These are phyloP conservation scores for Saturnispora halmiae DNA, from an alignment of 805 yeast species.

Conservation along the genomic window DNA sequence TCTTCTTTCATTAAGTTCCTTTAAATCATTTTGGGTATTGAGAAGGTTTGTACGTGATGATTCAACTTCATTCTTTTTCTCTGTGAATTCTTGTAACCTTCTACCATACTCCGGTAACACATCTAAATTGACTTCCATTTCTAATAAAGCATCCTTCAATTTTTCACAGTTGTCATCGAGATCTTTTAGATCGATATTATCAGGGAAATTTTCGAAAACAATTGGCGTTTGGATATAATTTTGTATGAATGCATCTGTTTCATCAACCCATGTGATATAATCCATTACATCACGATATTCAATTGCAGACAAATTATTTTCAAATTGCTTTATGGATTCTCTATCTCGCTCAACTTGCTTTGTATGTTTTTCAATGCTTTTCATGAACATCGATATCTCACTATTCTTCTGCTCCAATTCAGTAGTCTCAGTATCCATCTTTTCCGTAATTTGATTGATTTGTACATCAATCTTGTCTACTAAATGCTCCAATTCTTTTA, in stretches of 20 bases:
- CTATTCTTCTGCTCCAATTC: constrained; percentile 36
- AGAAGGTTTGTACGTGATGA: constrained; percentile 39
- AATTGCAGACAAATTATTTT: constrained; percentile 21
- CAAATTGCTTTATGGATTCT: constrained; percentile 29
- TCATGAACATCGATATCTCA: constrained; percentile 30
- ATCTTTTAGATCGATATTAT: constrained; percentile 36
- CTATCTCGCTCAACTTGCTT: constrained; percentile 22
- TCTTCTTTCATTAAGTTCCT: constrained; percentile 59
- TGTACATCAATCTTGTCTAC: constrained; percentile 3
- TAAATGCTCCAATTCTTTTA: constrained; percentile 36
- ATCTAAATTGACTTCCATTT: constrained; percentile 59
- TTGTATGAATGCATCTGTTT: constrained; percentile 21
- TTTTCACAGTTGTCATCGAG: constrained; percentile 44
- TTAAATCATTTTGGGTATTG: constrained; percentile 35
- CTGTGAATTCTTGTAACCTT: constrained; percentile 53
- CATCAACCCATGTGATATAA: constrained; percentile 43
- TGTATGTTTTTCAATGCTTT: constrained; percentile 24
- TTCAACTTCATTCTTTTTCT: constrained; percentile 58
- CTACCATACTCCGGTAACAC: constrained; percentile 67
- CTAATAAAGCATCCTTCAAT: constrained; percentile 47
- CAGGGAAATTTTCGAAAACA: constrained; percentile 35
- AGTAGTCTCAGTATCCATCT: constrained; percentile 59
- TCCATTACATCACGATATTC: constrained; percentile 47
- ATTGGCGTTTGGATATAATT: constrained; percentile 22
- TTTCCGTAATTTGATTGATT: constrained; percentile 36